Evolutionary conservation across 345 rosid genomes (phyloP), one percentile per base, ranked within the genome.

Genomic region (Salix suchowensis): DNA sequence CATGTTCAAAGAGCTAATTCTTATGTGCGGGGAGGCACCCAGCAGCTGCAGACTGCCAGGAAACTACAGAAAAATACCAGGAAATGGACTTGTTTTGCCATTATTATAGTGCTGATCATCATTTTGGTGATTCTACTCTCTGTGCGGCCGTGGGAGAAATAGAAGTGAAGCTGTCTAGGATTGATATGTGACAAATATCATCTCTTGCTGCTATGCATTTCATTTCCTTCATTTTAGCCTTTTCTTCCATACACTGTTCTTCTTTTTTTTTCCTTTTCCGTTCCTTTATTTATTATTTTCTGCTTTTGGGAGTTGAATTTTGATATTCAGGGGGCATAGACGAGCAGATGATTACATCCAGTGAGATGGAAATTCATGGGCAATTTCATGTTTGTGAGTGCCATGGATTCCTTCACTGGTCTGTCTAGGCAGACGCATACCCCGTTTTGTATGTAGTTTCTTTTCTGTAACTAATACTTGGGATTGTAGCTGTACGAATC

Each of bases 1-100:
- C 88, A 94, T 28, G 93, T 92, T 65, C 85, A 84, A 9, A 78
- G 94, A 80, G 99, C 99, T 40, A 85, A 76, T 72, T 94, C 99
- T 4, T 88, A 83, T 50, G 88, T 96, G 26, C 80, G 85, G 11
- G 89, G 88, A 0, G 98, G 94, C 3, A 83, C 95, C 1, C 80
- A 82, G 48, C 80, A 80, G 39, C 74, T 96, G 70, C 88, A 86
- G n/a, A 81, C 78, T 0, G 99, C 98, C 1, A 85, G 94, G 74
- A 74, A 48, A 54, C 82, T 79, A 64, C 99, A 92, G 94, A 92
- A 88, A 78, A 93, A 80, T 76, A 81, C 95, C 32, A 81, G 94
- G 69, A 93, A 92, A 84, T 96, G 95, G 97, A 91, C 86, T 5
- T 93, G 97, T 85, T 78, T 36, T 42, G 94, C 89, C 28, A 85